Evolutionary conservation across 2,329 filamentous ascomycete genomes (phyloP), one percentile per base, ranked within the genome.

Genomic region (Aspergillus hiratsukae): DNA sequence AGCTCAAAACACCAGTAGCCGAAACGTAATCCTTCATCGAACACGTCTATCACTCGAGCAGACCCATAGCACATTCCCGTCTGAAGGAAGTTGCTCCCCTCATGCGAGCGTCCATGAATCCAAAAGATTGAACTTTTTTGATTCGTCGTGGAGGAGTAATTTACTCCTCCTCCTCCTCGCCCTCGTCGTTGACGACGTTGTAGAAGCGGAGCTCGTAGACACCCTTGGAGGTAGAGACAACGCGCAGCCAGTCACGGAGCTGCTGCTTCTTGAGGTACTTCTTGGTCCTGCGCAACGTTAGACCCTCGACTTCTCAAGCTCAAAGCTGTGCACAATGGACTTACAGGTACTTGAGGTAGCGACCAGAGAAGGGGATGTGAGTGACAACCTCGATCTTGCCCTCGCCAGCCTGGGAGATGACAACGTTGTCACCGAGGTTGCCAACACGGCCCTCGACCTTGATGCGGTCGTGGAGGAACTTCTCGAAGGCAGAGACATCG

Each of bases 261-360:
- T 97, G 93, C 86, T 97, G 91, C 90, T 99, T 99, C 91, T 99
- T 99, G 81, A 99, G 89, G 89, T 96, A 99, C 87, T 99, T 99
- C 91, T 99, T 99, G 80, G 94, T 99, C 78, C 91, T 96, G 68
- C 46, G 35, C 23, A 4, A 45, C 1, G 31, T 55, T 31, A 56
- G 56, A 17, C 1, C 5, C 2, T 7, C 7, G 31, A 7, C 2
- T 17, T 37, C 3, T 17, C 31, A 17, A 7, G 31, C 14, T 37
- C 11, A 37, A 17, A 17, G 31, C 14, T 7, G 31, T 21, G 7
- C n/a, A 5, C 9, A 14, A 19, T 31, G 48, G 57, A 84, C 91
- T 68, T 84, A 96, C 91, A 99, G 84, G 87, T 99, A 99, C 90
- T 99, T 99, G 80, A 99, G 85, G 86, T 99, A 99, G 77, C 94